Evolutionary conservation across 176 grass and related monocot species (phyloP).

Genomic region (Carex littledalei): DNA sequence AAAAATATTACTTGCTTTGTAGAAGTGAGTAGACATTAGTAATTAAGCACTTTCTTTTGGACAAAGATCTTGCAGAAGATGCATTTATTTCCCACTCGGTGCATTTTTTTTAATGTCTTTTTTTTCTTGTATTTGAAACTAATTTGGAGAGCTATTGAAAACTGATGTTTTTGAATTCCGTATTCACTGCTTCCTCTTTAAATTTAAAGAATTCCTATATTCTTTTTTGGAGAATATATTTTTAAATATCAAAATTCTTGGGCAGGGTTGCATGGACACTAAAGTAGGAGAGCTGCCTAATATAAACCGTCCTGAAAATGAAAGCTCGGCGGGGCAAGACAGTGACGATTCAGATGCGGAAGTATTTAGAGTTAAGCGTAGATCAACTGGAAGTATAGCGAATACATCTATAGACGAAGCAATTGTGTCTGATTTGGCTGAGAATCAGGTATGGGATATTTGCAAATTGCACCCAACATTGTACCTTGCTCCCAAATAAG

Average conservation of each 20-base stretch:
- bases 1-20: background rate
- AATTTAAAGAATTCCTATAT: background rate
- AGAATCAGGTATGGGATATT: conserved; percentile 48
- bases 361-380: conserved; percentile 84
- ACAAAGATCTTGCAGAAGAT: background rate
- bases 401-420: conserved; percentile 32
- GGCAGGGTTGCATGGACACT: conserved; percentile 6
- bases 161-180: background rate
- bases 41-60: background rate
- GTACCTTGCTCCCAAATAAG: background rate
- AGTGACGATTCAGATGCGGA: conserved; percentile 72
- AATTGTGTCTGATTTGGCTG: conserved; percentile 22
- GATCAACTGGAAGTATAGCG: conserved; percentile 29
- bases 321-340: conserved; percentile 36
- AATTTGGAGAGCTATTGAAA: background rate
- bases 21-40: background rate
- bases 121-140: background rate
- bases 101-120: background rate
- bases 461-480: conserved; percentile 7
- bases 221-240: background rate
- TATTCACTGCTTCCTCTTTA: background rate
- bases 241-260: conserved; percentile 18
- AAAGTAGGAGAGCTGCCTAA: conserved; percentile 22
- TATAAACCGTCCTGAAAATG: conserved; percentile 21
- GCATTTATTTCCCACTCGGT: background rate